phyloP scores from a whole-genome alignment of 2,329 filamentous ascomycete genomes.

The Clarireedia hainanense region DNA sequence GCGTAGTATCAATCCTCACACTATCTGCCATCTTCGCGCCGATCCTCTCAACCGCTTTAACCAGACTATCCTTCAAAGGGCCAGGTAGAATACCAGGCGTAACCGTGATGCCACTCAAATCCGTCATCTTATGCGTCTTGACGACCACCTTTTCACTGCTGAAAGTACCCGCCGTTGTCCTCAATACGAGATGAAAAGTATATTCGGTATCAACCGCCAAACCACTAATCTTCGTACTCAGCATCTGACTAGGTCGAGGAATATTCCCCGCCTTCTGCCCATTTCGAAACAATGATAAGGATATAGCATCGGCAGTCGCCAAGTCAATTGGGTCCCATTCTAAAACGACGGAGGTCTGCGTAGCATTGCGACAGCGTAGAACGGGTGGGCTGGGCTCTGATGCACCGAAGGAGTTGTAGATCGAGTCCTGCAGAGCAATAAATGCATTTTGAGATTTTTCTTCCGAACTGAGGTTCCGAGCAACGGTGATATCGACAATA shows the following conservation, averaged over 20 bases:
- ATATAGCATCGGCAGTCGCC: constrained; percentile 84
- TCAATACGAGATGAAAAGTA: constrained; percentile 83
- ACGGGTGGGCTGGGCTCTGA: constrained; percentile 67
- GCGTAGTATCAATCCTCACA: constrained; percentile 93
- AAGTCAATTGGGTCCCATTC: constrained; percentile 96
- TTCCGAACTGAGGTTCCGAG: constrained; percentile 78
- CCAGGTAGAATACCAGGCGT: constrained; percentile 80
- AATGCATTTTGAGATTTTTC: constrained; percentile 67
- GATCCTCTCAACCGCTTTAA: constrained; percentile 73
- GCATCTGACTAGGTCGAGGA: constrained; percentile 76
- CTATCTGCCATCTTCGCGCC: constrained; percentile 86
- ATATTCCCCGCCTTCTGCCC: constrained; percentile 95
- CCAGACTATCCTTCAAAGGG: constrained; percentile 63
- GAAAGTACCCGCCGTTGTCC: constrained; percentile 83
- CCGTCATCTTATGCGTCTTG: constrained; percentile 97
- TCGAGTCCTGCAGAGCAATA: constrained; percentile 77
- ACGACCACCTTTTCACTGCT: constrained; percentile 77
- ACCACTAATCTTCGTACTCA: constrained; percentile 93
- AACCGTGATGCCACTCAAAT: constrained; percentile 90
- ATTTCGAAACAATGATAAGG: constrained; percentile 87
- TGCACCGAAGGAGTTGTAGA: constrained; percentile 79
- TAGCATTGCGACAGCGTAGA: constrained; percentile 90
- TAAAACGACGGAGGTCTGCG: constrained; percentile 94
- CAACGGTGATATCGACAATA: constrained; percentile 95
- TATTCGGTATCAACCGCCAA: constrained; percentile 96